phyloP scores from a whole-genome alignment of 345 rosid genomes.

The Corchorus capsularis region DNA sequence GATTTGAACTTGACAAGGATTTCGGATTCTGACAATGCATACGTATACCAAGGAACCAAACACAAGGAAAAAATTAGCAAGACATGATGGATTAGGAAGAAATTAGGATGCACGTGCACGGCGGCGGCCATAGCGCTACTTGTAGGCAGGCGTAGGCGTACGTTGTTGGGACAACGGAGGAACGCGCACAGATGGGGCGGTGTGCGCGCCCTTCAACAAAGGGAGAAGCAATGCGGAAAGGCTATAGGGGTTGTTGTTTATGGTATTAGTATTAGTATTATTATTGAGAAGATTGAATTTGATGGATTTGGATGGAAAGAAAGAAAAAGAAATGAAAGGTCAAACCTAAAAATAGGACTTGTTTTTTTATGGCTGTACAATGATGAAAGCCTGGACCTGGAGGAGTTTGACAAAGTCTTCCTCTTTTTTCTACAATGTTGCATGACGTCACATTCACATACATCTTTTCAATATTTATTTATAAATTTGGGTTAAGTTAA shows the following conservation, averaged over 20 bases:
- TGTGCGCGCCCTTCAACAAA: conserved; percentile 62
- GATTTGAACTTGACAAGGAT: conserved; percentile 61
- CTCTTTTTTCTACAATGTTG: not conserved
- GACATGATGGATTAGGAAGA: conserved; percentile 10
- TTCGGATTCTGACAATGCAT: conserved; percentile 42
- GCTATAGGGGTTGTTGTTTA: not conserved
- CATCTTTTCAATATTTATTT: too few relatives aligned
- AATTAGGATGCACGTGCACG: not conserved
- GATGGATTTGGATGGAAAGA: conserved; percentile 6
- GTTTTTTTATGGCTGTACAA: not conserved
- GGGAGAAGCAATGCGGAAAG: conserved; percentile 32
- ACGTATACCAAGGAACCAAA: not conserved
- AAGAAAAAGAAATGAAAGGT: conserved; percentile 18
- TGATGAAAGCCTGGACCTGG: not conserved
- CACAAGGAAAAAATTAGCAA: not conserved
- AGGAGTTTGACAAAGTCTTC: conserved; percentile 23
- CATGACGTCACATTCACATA: not conserved
- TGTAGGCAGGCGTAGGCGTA: too few relatives aligned
- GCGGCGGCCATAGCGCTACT: conserved; percentile 5
- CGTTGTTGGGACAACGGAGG: conserved; percentile 13
- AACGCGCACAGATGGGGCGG: conserved; percentile 56
- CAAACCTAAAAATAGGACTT: conserved; percentile 36
- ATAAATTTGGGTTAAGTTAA: too few relatives aligned
- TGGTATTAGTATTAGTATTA: too few relatives aligned
- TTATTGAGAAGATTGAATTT: conserved; percentile 18